Base-by-base conservation (phyloP, 2,329 filamentous ascomycete species). In the Ceratocystis albifundus region DNA sequence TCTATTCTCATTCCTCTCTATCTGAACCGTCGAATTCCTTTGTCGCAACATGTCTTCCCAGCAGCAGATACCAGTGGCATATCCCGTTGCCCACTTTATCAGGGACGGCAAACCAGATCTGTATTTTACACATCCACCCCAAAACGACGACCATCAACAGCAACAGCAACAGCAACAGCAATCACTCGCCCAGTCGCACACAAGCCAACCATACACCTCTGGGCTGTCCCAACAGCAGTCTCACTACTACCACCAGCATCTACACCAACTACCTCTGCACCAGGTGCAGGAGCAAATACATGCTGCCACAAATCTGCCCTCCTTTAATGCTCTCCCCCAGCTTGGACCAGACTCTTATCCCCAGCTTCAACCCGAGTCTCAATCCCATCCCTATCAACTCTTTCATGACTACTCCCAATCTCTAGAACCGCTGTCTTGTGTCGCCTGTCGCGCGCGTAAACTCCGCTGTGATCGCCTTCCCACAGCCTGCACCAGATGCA, bases 401-500 rank as follows among this genome's bases (percentile, higher is more conserved):
- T 64, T 44, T 20, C 64, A 68, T 22, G 64, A 68, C 17, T 50
- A 68, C 17, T 50, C 61, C 15, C 61, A 61, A 61, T 62, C 57
- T 32, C 64, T 68, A 28, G 80, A 80, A 70, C 75, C 78, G 22
- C 86, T 96, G 75, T 89, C 91, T 20, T 96, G 91, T 74, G 86
- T 94, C 32, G 82, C 89, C 65, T 96, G 91, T 75, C 83, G 92
- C 70, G 87, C 87, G 72, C 82, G 91, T 71, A 96, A 96, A 76
- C 78, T 96, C 71, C 88, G 88, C 75, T 96, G 92, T 77, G 91
- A 96, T 76, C 88, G 91, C 36, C 80, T 79, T 61, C 88, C 86
- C 72, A 91, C 91, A 17, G 83, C 84, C 30, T 96, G 93, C 72
- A 84, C 85, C 53, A 92, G 91, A 22, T 96, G 93, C 75, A 79